Percentiles rank a stretch among this genome's conserved stretches.
Evolutionary conservation across 1,139 yeast species (phyloP).

Genomic region (Suhomyces bolitotheri): DNA sequence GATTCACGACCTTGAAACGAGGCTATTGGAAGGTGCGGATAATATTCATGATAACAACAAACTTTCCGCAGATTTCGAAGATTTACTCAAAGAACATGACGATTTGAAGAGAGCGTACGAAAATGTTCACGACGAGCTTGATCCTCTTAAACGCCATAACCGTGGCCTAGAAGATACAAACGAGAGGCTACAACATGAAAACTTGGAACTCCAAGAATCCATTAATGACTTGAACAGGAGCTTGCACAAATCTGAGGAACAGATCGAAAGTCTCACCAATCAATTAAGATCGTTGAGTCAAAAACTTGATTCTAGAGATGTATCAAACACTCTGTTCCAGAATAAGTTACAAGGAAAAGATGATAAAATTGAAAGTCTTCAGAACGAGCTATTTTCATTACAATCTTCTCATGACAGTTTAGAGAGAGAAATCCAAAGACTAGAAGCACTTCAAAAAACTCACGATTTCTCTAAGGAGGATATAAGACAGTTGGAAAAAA

Average conservation of each 20-base stretch:
- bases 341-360: constrained; percentile 2
- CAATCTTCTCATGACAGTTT: constrained; percentile 1
- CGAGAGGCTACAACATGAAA: constrained; percentile 1
- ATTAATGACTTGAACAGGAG: neutral
- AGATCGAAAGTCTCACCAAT: constrained; percentile 1
- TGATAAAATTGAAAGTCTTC: neutral
- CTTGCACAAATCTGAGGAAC: constrained; percentile 1
- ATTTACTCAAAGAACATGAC: constrained; percentile 9
- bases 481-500: constrained; percentile 1
- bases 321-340: neutral
- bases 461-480: constrained; percentile 1
- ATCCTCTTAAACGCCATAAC: constrained; percentile 7
- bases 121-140: constrained; percentile 6
- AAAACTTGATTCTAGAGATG: constrained; percentile 1
- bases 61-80: constrained; percentile 13
- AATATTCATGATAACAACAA: constrained; percentile 13
- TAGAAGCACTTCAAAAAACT: constrained; percentile 4
- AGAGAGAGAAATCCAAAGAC: constrained; percentile 4
- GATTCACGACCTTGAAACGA: constrained; percentile 9
- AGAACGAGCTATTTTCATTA: constrained; percentile 1
- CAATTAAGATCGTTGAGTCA: neutral
- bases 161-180: constrained; percentile 4
- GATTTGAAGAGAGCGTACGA: constrained; percentile 23
- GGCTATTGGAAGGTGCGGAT: constrained; percentile 2
- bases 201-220: neutral